Evolutionary conservation across 2,329 filamentous ascomycete genomes (phyloP).

Genomic region (Xylariaceae sp.): DNA sequence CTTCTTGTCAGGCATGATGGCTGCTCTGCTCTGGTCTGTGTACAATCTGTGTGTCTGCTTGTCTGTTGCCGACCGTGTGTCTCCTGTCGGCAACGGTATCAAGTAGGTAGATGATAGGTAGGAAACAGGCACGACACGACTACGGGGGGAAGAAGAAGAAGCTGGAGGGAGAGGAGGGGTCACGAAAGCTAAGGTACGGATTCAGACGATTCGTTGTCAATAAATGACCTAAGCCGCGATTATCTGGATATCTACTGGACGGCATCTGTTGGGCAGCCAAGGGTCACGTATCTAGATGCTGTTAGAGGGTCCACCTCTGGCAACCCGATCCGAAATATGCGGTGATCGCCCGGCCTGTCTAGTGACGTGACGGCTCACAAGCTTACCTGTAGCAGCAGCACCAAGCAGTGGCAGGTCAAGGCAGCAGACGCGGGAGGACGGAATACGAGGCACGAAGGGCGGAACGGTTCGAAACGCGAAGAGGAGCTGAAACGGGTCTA

Average conservation of each 20-base stretch:
- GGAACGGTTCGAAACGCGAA: no score
- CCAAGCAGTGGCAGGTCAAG: no score
- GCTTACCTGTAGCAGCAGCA: no score
- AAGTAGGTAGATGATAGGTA: not conserved
- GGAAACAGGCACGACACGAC: not conserved
- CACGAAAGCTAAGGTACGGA: not conserved
- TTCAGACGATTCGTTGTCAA: not conserved
- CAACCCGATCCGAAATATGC: not conserved
- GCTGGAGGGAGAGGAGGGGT: not conserved
- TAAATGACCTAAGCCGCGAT: not conserved
- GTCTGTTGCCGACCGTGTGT: no score
- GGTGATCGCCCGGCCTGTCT: not conserved
- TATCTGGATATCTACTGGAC: no score
- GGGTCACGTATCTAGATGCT: not conserved
- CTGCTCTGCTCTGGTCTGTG: not conserved
- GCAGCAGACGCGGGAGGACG: no score
- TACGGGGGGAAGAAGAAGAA: not conserved
- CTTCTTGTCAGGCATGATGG: conserved; percentile 28
- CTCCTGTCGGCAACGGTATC: not conserved
- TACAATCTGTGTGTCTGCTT: not conserved
- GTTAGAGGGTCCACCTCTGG: not conserved
- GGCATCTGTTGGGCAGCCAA: not conserved
- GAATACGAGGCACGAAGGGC: no score
- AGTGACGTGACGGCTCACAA: no score
- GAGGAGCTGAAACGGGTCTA: no score